Base-by-base conservation (phyloP, 352 stramenopile species). In the Phytophthora colocasiae region DNA sequence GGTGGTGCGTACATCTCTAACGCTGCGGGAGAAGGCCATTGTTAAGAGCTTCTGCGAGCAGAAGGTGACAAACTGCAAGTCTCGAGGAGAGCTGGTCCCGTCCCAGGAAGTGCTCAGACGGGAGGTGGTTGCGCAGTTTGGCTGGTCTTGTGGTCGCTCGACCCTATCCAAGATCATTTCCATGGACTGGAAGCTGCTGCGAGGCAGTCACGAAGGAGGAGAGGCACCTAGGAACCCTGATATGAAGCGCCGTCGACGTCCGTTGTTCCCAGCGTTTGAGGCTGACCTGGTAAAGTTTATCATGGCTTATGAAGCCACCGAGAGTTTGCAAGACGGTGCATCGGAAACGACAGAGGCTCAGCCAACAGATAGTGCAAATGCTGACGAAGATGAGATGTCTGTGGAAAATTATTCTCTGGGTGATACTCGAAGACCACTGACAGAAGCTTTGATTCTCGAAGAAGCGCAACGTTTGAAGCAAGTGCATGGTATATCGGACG, bases 1-100 rank as follows among this genome's bases (percentile, higher is more conserved):
- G 22, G 14, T 68, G 31, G 27, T 63, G 54, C 81, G 83, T 39
- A 87, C 66, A 45, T 70, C 81, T 54, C 70, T 92, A 15, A 89
- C 84, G 38, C 55, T 92, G 46, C 81, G 85, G 43, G 81, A 92
- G 47, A 92, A 92, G 57, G 65, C 69, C 10, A 80, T 91, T 11
- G 80, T 89, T 32, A 92, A 92, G 75, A 90, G 77, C 27, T 92
- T 91, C 49, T 92, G 84, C 53, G 84, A 91, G 68, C 71, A 91
- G 59, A 80, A 80, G 48, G 68, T 91, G 31, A 75, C 50, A 24
- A 73, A 83, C n/a, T 82, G 77, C 66, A 22, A 22, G 22, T 22
- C 22, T 22, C 22, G 22, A 22, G 22, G 22, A 22, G 22, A 22
- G 22, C 22, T 79, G 32, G 71, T 80, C 63, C 84, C 81, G 46